Conservation (phyloP, 139 green algal species). For the Micractinium sp. region DNA sequence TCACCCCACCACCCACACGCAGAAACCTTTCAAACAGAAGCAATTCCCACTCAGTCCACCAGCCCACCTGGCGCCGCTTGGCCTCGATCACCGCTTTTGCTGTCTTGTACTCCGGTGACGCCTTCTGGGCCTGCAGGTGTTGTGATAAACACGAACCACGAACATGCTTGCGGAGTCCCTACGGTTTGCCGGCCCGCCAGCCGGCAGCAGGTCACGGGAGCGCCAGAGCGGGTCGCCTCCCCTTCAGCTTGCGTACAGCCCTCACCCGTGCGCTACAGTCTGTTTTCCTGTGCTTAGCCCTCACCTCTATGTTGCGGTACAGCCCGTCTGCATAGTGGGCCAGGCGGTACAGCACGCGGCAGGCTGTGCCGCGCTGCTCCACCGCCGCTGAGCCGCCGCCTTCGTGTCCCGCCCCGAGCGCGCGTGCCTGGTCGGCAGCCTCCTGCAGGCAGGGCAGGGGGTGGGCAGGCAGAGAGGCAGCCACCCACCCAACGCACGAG, state of each 20-base stretch:
- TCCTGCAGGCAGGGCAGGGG: neutral
- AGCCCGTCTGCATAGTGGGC: slow-evolving; percentile 80
- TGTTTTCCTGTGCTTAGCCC: neutral
- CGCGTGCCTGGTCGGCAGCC: slow-evolving; percentile 12
- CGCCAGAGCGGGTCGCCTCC: no score
- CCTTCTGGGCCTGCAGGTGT: slow-evolving; percentile 54
- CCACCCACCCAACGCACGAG: neutral
- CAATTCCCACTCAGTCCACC: no score
- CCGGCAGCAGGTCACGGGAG: no score
- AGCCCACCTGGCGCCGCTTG: slow-evolving; percentile 58
- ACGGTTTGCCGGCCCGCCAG: no score
- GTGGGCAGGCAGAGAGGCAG: no score
- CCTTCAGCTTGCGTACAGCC: no score
- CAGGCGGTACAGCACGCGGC: slow-evolving; percentile 72
- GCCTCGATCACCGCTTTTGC: slow-evolving; percentile 60
- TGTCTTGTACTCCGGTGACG: slow-evolving; percentile 68
- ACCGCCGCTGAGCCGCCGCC: slow-evolving; percentile 1
- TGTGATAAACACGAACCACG: no score
- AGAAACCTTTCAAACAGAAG: no score
- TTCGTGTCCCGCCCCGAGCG: neutral
- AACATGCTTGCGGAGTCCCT: no score
- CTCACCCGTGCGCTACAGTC: no score
- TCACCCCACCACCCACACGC: no score
- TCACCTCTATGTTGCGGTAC: slow-evolving; percentile 58
- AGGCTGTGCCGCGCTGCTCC: slow-evolving; percentile 30